Conservation (phyloP, 805 yeast species). For the Torulaspora indica region DNA sequence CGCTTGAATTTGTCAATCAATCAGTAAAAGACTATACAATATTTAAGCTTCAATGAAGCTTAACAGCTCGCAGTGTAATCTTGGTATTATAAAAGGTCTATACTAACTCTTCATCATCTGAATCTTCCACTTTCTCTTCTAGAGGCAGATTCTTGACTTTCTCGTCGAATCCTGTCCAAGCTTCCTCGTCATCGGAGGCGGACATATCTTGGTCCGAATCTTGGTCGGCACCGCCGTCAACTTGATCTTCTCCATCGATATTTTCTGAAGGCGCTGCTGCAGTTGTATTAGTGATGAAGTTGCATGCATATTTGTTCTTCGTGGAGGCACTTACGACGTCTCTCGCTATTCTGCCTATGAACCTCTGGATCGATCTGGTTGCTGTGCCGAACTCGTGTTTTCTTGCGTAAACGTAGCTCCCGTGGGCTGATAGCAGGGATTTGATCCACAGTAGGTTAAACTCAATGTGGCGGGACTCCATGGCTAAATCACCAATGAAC, state of each 20-base stretch:
- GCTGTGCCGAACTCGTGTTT: conserved; percentile 60
- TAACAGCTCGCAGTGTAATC: not conserved
- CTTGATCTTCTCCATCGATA: conserved; percentile 33
- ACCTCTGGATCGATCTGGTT: conserved; percentile 67
- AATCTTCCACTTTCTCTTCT: conserved; percentile 18
- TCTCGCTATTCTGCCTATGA: conserved; percentile 67
- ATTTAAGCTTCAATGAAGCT: no score
- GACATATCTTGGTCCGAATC: conserved; percentile 26
- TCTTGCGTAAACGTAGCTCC: conserved; percentile 61
- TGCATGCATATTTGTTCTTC: conserved; percentile 50
- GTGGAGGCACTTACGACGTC: conserved; percentile 56
- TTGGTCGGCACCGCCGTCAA: conserved; percentile 34
- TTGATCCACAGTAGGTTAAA: conserved; percentile 80
- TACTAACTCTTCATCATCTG: conserved; percentile 29
- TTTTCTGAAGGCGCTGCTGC: conserved; percentile 16
- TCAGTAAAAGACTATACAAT: not conserved
- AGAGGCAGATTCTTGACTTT: conserved; percentile 27
- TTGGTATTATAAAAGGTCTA: conserved; percentile 11
- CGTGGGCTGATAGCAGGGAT: conserved; percentile 64
- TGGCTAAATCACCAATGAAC: conserved; percentile 63
- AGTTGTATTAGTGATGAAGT: conserved; percentile 44
- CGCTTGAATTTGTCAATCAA: not conserved
- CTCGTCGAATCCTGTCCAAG: conserved; percentile 34
- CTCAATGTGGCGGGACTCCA: conserved; percentile 78
- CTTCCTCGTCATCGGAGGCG: conserved; percentile 39